phyloP scores from a whole-genome alignment of 1,139 yeast genomes.

The Schwanniomyces etchellsii region DNA sequence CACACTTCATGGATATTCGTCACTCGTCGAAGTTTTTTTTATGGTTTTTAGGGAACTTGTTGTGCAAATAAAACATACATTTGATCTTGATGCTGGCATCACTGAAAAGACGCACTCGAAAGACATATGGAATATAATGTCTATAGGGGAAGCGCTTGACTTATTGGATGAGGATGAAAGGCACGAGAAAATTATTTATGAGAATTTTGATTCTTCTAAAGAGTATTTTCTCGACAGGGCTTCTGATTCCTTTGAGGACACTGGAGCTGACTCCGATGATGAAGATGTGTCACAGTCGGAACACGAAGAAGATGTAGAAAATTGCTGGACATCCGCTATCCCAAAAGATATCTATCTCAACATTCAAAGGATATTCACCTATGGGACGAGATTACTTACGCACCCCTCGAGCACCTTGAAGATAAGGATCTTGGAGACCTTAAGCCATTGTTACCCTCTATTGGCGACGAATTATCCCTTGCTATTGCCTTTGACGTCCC shows the following conservation, averaged over 20 bases:
- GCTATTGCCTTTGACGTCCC: constrained; percentile 63
- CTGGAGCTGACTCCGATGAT: constrained; percentile 30
- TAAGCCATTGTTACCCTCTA: constrained; percentile 49
- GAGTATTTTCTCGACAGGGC: constrained; percentile 23
- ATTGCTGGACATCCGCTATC: constrained; percentile 58
- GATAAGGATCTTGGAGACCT: constrained; percentile 49
- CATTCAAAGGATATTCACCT: constrained; percentile 56
- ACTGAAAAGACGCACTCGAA: too few species aligned
- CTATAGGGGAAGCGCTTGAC: too few species aligned
- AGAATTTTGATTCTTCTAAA: background rate
- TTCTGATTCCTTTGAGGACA: constrained; percentile 32
- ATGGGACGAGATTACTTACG: constrained; percentile 66
- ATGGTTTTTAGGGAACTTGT: constrained; percentile 63
- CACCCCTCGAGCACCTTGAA: constrained; percentile 59
- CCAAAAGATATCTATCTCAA: constrained; percentile 54
- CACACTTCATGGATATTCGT: constrained; percentile 74
- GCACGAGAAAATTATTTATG: too few species aligned
- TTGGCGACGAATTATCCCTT: constrained; percentile 56
- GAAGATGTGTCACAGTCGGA: constrained; percentile 29
- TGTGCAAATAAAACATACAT: constrained; percentile 43
- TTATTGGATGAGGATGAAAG: too few species aligned
- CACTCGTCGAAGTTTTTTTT: constrained; percentile 70
- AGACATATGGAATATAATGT: too few species aligned
- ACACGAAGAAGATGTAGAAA: constrained; percentile 17
- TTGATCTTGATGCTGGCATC: constrained; percentile 17